Evolutionary conservation across 495 filamentous ascomycete species (phyloP).

Genomic region (Neurospora cerealis): DNA sequence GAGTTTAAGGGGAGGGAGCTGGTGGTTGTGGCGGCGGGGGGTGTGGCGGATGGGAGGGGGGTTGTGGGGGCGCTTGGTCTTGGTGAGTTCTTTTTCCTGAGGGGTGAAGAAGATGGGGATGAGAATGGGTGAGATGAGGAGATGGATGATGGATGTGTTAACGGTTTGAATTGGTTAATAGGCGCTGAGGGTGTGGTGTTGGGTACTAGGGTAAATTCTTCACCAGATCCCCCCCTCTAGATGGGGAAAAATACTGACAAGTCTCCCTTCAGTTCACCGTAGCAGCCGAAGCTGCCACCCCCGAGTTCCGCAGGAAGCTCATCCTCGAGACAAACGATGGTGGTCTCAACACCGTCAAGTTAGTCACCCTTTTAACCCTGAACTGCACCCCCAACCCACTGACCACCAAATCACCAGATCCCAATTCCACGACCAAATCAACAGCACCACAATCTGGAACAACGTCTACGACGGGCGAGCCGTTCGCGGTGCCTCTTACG

Average conservation of each 20-base stretch:
- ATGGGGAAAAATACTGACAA: background rate
- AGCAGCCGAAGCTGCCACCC: conserved; percentile 52
- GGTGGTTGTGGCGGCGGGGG: conserved; percentile 61
- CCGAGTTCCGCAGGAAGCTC: conserved; percentile 48
- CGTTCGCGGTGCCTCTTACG: conserved; percentile 48
- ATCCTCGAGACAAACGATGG: conserved; percentile 54
- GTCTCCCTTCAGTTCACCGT: conserved; percentile 40
- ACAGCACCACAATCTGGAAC: conserved; percentile 58
- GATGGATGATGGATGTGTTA: background rate
- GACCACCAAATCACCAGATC: conserved; percentile 27
- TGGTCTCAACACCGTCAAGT: conserved; percentile 51
- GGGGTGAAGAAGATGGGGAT: background rate
- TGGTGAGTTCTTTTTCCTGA: conserved; percentile 25
- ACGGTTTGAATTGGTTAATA: background rate
- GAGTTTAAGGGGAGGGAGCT: conserved; percentile 31
- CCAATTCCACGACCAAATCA: conserved; percentile 57
- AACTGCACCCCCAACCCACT: background rate
- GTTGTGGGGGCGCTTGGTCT: conserved; percentile 54
- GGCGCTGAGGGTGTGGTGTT: conserved; percentile 54
- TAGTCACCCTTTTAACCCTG: background rate
- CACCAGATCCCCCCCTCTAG: background rate
- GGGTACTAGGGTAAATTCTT: conserved; percentile 50
- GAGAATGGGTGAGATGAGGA: background rate
- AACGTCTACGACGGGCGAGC: conserved; percentile 53
- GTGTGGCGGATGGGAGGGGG: conserved; percentile 57